A percentile compares a stretch with the other conserved stretches of the same genome.
phyloP scores from a whole-genome alignment of 2,329 filamentous ascomycete species.

The Aspergillus ustus region DNA sequence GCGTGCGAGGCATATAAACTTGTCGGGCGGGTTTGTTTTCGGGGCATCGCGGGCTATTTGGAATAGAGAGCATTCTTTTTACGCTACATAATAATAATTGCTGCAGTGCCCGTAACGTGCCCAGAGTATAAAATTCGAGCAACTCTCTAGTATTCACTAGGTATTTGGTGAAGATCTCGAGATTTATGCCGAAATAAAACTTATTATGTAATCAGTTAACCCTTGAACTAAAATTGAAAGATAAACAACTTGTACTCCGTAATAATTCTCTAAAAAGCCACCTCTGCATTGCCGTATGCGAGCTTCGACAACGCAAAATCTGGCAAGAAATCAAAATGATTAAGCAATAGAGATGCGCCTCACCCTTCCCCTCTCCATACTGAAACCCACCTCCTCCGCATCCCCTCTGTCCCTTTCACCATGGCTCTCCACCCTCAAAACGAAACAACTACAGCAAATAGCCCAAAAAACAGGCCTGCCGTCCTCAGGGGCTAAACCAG shows the following conservation, averaged over 20 bases:
- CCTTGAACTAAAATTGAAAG: neutral
- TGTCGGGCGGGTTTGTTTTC: slow-evolving; percentile 9
- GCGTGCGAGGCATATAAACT: slow-evolving; percentile 19
- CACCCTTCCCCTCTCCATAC: neutral
- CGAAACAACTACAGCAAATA: slow-evolving; percentile 60
- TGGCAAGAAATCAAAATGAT: neutral
- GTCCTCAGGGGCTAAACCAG: slow-evolving; percentile 63
- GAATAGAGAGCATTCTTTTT: slow-evolving; percentile 11
- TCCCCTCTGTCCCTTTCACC: slow-evolving; percentile 3
- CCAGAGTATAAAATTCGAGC: neutral
- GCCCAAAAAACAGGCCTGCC: slow-evolving; percentile 65
- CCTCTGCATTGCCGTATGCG: neutral
- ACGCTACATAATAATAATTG: neutral
- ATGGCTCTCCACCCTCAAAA: slow-evolving; percentile 53
- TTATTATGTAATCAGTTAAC: neutral
- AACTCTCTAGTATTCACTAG: neutral
- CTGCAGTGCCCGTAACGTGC: neutral
- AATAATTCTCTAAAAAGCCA: neutral
- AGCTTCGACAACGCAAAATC: neutral
- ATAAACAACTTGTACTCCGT: neutral
- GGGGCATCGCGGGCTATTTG: slow-evolving; percentile 7
- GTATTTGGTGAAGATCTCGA: neutral
- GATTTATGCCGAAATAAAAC: neutral
- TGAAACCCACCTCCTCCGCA: neutral
- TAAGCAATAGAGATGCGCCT: slow-evolving; percentile 7